These are phyloP conservation scores for Myochromella boudieri DNA, from an alignment of 768 basidiomycete species.

Conservation along the genomic window DNA sequence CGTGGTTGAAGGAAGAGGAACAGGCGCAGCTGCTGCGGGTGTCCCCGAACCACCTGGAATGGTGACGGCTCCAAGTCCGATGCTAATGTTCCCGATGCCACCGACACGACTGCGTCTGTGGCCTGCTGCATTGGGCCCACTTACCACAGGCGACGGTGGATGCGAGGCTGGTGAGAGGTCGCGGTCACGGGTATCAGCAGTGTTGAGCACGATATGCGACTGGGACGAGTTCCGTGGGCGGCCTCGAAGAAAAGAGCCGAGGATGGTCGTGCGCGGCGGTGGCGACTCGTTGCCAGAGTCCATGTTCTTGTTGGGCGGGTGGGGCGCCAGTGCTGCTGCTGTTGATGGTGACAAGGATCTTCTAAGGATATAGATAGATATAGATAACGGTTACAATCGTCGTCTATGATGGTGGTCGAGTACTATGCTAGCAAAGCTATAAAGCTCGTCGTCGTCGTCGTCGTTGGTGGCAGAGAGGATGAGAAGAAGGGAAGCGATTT, in stretches of 20 bases:
- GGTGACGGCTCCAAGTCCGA: too few species aligned
- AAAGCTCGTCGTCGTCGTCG: too few species aligned
- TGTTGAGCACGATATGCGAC: slow-evolving; percentile 46
- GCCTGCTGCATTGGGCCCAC: slow-evolving; percentile 23
- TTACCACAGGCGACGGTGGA: slow-evolving; percentile 37
- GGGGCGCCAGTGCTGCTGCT: too few species aligned
- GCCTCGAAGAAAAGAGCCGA: slow-evolving; percentile 70
- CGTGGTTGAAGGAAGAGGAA: slow-evolving; percentile 29
- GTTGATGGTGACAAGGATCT: too few species aligned
- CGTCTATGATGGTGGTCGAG: too few species aligned
- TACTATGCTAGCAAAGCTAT: too few species aligned
- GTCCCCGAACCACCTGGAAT: too few species aligned
- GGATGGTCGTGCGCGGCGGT: slow-evolving; percentile 58
- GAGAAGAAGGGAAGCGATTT: too few species aligned
- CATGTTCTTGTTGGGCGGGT: slow-evolving; percentile 16
- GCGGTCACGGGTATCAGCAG: slow-evolving; percentile 30
- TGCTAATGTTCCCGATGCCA: too few species aligned
- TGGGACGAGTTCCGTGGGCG: slow-evolving; percentile 68
- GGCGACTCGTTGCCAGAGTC: slow-evolving; percentile 41
- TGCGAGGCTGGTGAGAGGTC: slow-evolving; percentile 40
- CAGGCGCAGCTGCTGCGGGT: slow-evolving; percentile 34
- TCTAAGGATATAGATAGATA: too few species aligned
- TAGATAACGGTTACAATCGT: too few species aligned
- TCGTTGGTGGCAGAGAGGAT: too few species aligned
- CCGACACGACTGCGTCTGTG: slow-evolving; percentile 20